Conservation (phyloP, 306 rosid species). For the Urtica urens region DNA sequence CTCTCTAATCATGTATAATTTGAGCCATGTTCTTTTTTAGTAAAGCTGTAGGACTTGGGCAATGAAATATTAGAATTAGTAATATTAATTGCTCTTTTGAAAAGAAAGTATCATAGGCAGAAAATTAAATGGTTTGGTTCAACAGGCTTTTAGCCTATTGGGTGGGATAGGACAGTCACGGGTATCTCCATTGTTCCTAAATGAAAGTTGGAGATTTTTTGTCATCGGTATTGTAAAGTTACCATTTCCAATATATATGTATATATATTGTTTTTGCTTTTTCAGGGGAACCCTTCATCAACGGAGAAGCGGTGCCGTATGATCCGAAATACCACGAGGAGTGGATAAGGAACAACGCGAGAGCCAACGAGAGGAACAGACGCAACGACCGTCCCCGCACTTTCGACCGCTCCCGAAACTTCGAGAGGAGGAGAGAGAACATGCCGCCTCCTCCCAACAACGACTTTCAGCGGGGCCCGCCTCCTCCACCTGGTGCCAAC, state of each 20-base stretch:
- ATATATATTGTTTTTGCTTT: no score
- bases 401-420: conserved; percentile 74
- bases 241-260: no score
- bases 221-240: no score
- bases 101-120: no score
- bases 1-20: no score
- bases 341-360: conserved; percentile 81
- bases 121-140: background rate
- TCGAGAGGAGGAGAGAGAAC: conserved; percentile 80
- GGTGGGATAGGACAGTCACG: no score
- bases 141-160: conserved; percentile 4
- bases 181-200: no score
- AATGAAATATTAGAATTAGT: no score
- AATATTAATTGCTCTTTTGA: no score
- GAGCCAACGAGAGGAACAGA: conserved; percentile 90
- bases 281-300: conserved; percentile 87
- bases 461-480: conserved; percentile 39
- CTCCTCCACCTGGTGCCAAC: conserved; percentile 25
- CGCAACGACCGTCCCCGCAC: conserved; percentile 85
- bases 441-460: conserved; percentile 50
- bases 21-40: no score
- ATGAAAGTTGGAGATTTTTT: no score
- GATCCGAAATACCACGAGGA: conserved; percentile 90
- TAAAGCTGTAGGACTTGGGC: no score
- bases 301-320: conserved; percentile 87